Base-by-base conservation (phyloP, 192 early-diverging fungal genomes). In the Gaertneriomyces semiglobifer region DNA sequence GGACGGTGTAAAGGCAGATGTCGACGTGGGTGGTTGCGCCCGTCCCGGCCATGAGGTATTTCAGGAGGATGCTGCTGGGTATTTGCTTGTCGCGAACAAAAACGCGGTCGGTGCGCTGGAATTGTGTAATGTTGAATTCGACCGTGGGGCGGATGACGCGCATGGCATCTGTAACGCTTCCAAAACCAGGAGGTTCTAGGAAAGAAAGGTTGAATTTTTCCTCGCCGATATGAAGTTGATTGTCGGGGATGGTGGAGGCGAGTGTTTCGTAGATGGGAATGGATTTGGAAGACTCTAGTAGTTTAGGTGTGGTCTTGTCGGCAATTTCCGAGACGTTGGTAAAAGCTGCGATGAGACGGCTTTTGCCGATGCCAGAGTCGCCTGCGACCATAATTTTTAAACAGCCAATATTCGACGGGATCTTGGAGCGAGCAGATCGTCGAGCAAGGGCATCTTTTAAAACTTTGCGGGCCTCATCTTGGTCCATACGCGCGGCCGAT, bases 301-400 rank as follows among this genome's bases (percentile, higher is more conserved):
- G 33, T 25, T 66, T 74, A 18, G 44, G 12, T 2, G 25, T 7
- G 18, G 39, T 33, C 14, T 42, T 33, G 11, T 48, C n/a, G 11
- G 43, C 53, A 14, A 69, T 18, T 39, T 63, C 48, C 3, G 61
- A 19, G 20, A 42, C 8, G 11, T 9, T 61, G 25, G 54, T 33
- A 18, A 58, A 68, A 40, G 12, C 10, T 48, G 7, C 8, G 62
- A 46, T 51, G 33, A 68, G 42, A 44, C 50, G 5, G 47, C 78
- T 76, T 76, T 80, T 81, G 67, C 79, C 79, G 42, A 81, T 81
- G 33, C 77, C 76, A 20, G 65, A 62, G 48, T 81, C 79, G 4
- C 79, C 79, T 20, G 69, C 76, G 10, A 81, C 58, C 40, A 65
- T 53, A 18, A 81, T 60, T 47, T 69, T 75, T 4, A 81, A 38